Conservation (phyloP, 2,329 filamentous ascomycete species). For the Alternaria infectoria region DNA sequence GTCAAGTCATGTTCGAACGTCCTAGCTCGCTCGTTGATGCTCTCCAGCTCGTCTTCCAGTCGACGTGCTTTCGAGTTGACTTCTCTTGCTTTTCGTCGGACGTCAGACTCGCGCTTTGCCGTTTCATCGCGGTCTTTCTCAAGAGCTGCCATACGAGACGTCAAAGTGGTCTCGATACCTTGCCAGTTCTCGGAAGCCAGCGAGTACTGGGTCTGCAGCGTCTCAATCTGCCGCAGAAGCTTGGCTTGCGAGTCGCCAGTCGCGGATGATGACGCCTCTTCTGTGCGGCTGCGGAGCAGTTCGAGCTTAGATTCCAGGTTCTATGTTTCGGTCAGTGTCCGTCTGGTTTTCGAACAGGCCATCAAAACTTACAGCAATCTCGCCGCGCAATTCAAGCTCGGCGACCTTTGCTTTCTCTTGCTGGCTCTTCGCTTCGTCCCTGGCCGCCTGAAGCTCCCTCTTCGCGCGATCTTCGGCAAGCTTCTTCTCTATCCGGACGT, state of each 20-base stretch:
- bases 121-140: slow-evolving; percentile 94
- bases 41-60: slow-evolving; percentile 84
- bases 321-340: slow-evolving; percentile 48
- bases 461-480: slow-evolving; percentile 73
- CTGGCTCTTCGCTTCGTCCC: slow-evolving; percentile 74
- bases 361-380: slow-evolving; percentile 61
- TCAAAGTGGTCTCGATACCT: slow-evolving; percentile 85
- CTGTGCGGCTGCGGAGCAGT: slow-evolving; percentile 79
- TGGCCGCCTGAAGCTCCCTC: slow-evolving; percentile 72
- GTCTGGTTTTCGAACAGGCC: background rate
- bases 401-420: slow-evolving; percentile 70
- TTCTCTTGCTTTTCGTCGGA: slow-evolving; percentile 88
- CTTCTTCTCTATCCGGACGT: slow-evolving; percentile 75
- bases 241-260: slow-evolving; percentile 87
- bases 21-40: slow-evolving; percentile 67
- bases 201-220: slow-evolving; percentile 91
- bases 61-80: slow-evolving; percentile 71
- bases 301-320: slow-evolving; percentile 89
- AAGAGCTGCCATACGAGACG: slow-evolving; percentile 75
- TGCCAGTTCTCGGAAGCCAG: slow-evolving; percentile 98
- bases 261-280: slow-evolving; percentile 85
- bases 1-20: slow-evolving; percentile 68
- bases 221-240: slow-evolving; percentile 91
- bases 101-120: slow-evolving; percentile 79
- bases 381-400: slow-evolving; percentile 81